Base-by-base conservation (phyloP, 257 asterid species). In the Rhazya stricta region DNA sequence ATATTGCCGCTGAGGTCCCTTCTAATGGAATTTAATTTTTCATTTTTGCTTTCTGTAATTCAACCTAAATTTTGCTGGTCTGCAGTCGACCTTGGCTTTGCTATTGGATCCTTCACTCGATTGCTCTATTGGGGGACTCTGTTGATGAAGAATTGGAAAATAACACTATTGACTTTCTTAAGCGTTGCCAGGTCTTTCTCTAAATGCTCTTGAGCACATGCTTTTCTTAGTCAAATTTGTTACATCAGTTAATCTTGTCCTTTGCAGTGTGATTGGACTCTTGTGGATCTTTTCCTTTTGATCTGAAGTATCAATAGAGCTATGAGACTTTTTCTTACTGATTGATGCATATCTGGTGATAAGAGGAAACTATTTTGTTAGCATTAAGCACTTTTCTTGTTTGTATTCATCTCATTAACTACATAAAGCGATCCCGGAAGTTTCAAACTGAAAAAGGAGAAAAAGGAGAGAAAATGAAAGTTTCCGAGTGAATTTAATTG, bases 51-150 rank as follows among this genome's bases (percentile, higher is more conserved):
- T 16, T 9, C 60, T 13, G 8, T 21, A 12, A 53, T 30, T 53
- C 53, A 29, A 72, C 61, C 34, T 36, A n/a, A 18, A 39, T 58
- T 58, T 84, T 83, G 78, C 53, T 78, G 71, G 56, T 81, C 37
- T 50, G 23, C 84, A 95, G 99, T 79, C 99, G 99, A 69, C 99
- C 98, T 70, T 95, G 99, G 99, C 79, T 95, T 73, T 92, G 98
- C 86, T 95, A 95, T 81, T 92, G 99, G 99, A 89, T 84, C 76
- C 86, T 91, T 68, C 99, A 95, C 74, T 87, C 99, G 13, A 86
- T 95, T 80, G 91, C 97, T 70, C 67, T 92, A 81, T 74, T 92
- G 84, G 96, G 92, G 48, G 99, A 95, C 46, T 86, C 89, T 46
- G 79, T 92, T 42, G 90, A 83, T 46, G 87, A 82, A 74, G 42